A percentile compares a stretch with the other conserved stretches of the same genome.
Conservation (phyloP, 306 rosid species). For the Cucurbita maxima region DNA sequence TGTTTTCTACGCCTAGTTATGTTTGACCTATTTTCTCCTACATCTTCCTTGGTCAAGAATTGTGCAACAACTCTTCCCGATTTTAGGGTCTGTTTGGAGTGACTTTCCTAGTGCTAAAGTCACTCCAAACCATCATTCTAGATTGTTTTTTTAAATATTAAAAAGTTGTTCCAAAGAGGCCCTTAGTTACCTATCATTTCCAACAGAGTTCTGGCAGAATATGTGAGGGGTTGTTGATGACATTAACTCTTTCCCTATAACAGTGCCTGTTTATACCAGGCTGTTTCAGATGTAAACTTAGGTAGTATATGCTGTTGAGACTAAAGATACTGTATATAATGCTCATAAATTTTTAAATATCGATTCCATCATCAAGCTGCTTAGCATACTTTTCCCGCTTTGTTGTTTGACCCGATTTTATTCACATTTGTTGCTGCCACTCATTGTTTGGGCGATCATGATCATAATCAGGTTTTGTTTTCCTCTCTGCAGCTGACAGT, state of each 20-base stretch:
- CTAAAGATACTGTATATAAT: not conserved
- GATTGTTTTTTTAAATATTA: too few relatives aligned
- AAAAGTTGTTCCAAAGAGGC: too few relatives aligned
- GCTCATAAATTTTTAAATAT: not conserved
- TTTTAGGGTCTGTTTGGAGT: too few relatives aligned
- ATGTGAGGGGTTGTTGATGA: not conserved
- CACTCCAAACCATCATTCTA: too few relatives aligned
- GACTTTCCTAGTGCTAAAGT: too few relatives aligned
- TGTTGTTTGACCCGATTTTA: not conserved
- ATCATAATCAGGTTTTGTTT: not conserved
- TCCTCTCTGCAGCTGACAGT: slow-evolving; percentile 35
- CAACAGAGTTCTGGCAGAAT: not conserved
- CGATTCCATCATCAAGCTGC: not conserved
- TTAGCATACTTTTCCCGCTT: not conserved
- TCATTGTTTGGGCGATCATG: not conserved
- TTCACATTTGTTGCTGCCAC: not conserved
- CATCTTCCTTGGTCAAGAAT: not conserved
- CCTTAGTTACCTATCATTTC: not conserved
- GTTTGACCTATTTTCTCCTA: not conserved
- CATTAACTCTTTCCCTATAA: not conserved
- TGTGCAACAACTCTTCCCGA: not conserved
- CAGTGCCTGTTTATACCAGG: not conserved
- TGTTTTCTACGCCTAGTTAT: not conserved
- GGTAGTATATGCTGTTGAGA: not conserved
- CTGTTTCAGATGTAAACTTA: not conserved